These are phyloP conservation scores for Zymoseptoria pseudotritici DNA, from an alignment of 2,329 filamentous ascomycete genomes.

Conservation along the genomic window DNA sequence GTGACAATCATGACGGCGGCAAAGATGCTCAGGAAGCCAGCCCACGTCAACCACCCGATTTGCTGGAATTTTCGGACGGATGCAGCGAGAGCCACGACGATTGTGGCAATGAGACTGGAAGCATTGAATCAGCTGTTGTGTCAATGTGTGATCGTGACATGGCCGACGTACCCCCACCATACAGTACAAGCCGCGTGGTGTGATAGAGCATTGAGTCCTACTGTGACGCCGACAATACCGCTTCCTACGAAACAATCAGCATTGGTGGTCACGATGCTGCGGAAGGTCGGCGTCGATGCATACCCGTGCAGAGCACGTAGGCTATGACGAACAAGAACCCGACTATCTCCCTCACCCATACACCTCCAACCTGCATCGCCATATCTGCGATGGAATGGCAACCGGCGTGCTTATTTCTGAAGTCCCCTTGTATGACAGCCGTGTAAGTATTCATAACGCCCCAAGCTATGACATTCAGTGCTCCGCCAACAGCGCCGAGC, in stretches of 20 bases:
- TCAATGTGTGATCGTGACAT: slow-evolving; percentile 16
- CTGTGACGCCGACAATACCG: not conserved
- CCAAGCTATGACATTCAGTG: slow-evolving; percentile 43
- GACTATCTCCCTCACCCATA: slow-evolving; percentile 45
- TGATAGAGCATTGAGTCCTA: slow-evolving; percentile 49
- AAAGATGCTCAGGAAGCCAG: slow-evolving; percentile 52
- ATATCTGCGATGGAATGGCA: slow-evolving; percentile 53
- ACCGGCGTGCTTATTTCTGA: slow-evolving; percentile 43
- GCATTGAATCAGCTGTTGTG: not conserved
- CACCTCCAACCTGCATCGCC: slow-evolving; percentile 49
- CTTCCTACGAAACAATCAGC: not conserved
- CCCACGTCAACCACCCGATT: slow-evolving; percentile 56
- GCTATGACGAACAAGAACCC: slow-evolving; percentile 52
- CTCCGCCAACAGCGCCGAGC: slow-evolving; percentile 42
- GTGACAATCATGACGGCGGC: slow-evolving; percentile 41
- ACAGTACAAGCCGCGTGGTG: slow-evolving; percentile 53
- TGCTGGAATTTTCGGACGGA: slow-evolving; percentile 53
- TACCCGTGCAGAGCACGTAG: slow-evolving; percentile 49
- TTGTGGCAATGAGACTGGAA: slow-evolving; percentile 41
- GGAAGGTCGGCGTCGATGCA: not conserved
- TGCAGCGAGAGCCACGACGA: slow-evolving; percentile 44
- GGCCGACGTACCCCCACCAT: slow-evolving; percentile 36
- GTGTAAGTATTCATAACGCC: slow-evolving; percentile 44
- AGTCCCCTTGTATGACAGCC: slow-evolving; percentile 44
- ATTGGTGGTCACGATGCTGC: not conserved